Conservation (phyloP, 2,329 filamentous ascomycete genomes). For the Pseudonectria foliicola region DNA sequence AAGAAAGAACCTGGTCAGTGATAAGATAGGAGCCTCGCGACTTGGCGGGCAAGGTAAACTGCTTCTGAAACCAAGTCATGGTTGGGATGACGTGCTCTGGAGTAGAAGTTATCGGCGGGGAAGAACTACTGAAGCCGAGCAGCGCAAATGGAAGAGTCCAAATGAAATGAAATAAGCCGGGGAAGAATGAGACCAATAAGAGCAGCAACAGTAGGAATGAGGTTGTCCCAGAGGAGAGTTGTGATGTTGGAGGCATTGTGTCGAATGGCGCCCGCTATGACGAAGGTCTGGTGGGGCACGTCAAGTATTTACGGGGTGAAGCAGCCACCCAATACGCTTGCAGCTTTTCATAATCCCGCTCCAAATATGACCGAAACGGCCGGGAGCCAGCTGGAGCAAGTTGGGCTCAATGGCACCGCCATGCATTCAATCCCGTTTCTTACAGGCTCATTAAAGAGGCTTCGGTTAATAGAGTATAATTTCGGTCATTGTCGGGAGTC, state of each 20-base stretch:
- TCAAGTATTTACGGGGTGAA: constrained; percentile 4
- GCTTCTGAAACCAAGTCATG: constrained; percentile 80
- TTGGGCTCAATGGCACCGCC: no score
- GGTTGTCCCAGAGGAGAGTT: constrained; percentile 29
- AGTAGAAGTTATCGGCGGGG: constrained; percentile 20
- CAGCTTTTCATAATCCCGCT: constrained; percentile 5
- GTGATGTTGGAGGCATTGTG: constrained; percentile 35
- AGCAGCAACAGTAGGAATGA: constrained; percentile 41
- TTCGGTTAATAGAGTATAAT: no score
- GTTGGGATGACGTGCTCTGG: constrained; percentile 19
- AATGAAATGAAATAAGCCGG: constrained; percentile 43
- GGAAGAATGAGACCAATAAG: constrained; percentile 46
- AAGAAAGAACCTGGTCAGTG: constrained; percentile 63
- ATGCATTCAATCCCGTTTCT: no score
- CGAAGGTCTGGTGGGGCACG: constrained; percentile 23
- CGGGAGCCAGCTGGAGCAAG: no score
- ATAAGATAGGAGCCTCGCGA: constrained; percentile 84
- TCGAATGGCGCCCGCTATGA: constrained; percentile 15
- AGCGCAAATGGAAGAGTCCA: constrained; percentile 42
- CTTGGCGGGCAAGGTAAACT: constrained; percentile 68
- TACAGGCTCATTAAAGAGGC: no score
- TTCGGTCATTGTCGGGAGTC: no score
- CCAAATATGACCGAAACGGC: no score
- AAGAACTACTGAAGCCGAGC: constrained; percentile 26
- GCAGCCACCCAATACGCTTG: neutral